Percentiles rank a stretch among this genome's conserved stretches.
Conservation (phyloP, 441 rosid genomes). For the Populus hybrid region DNA sequence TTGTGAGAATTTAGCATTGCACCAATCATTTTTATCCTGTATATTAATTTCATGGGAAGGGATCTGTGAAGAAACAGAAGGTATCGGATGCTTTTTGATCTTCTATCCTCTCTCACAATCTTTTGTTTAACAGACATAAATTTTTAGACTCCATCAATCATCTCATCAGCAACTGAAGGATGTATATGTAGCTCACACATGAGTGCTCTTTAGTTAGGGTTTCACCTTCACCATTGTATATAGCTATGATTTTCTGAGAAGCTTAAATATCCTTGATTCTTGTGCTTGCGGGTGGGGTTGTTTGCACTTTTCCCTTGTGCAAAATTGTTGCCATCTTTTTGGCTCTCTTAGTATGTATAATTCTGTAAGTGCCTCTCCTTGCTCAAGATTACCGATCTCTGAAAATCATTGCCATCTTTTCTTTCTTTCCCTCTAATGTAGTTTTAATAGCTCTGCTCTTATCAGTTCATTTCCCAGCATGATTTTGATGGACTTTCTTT, state of each 20-base stretch:
- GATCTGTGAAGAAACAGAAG: not conserved
- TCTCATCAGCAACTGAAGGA: not conserved
- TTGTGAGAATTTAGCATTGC: not conserved
- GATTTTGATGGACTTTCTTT: constrained; percentile 4
- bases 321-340: not conserved
- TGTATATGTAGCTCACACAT: not conserved
- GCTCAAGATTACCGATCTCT: too few relatives aligned
- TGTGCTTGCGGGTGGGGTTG: not conserved
- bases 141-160: not conserved
- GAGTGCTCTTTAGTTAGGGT: not conserved
- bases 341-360: not conserved
- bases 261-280: not conserved
- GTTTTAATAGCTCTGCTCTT: not conserved
- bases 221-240: not conserved
- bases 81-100: not conserved
- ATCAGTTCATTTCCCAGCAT: not conserved
- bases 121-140: not conserved
- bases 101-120: not conserved
- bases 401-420: not conserved
- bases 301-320: not conserved
- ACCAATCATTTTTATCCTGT: not conserved
- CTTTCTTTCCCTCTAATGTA: not conserved
- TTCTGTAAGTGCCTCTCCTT: not conserved
- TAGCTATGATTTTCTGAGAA: not conserved
- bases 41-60: not conserved